phyloP scores from a whole-genome alignment of 495 filamentous ascomycete genomes.

The Neurospora sp. region DNA sequence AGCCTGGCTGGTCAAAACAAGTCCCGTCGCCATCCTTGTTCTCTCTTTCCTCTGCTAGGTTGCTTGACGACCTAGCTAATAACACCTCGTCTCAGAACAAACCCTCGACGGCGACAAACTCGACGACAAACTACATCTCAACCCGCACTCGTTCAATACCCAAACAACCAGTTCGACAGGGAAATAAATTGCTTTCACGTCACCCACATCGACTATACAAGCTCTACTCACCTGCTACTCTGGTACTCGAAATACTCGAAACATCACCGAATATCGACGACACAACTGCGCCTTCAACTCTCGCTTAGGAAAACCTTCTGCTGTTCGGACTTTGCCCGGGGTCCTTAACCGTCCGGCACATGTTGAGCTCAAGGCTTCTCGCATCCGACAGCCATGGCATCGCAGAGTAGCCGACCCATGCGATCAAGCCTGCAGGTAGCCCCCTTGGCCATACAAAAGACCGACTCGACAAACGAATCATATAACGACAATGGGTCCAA shows the following conservation, averaged over 20 bases:
- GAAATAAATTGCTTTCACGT: not conserved
- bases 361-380: constrained; percentile 22
- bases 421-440: constrained; percentile 60
- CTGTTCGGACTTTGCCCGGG: not conserved
- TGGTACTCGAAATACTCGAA: not conserved
- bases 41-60: not conserved
- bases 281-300: not conserved
- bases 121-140: not conserved
- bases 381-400: constrained; percentile 32
- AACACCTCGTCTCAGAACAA: not conserved
- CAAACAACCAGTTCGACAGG: not conserved
- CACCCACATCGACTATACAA: not conserved
- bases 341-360: constrained; percentile 15
- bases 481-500: constrained; percentile 28
- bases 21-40: not conserved
- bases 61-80: not conserved
- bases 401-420: constrained; percentile 38
- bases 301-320: not conserved
- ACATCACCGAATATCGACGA: not conserved
- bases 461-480: constrained; percentile 1
- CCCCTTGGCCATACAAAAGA: constrained; percentile 63
- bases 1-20: not conserved
- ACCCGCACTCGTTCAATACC: not conserved
- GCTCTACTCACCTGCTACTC: not conserved
- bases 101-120: not conserved